Evolutionary conservation across 192 early-diverging fungal genomes (phyloP).

Genomic region (Cladochytrium replicatum): DNA sequence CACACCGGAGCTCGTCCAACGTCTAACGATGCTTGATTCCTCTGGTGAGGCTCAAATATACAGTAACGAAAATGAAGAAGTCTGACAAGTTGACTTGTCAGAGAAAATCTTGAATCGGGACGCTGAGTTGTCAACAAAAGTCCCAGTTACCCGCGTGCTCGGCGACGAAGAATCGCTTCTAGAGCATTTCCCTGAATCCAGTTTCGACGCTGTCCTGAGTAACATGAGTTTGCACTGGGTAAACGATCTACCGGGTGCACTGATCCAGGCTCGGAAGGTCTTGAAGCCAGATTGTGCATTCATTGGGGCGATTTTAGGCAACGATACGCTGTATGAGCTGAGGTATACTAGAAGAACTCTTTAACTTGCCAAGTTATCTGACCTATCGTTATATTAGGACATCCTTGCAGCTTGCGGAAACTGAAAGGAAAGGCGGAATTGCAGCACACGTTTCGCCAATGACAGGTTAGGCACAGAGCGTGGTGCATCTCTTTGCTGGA

Average conservation of each 20-base stretch:
- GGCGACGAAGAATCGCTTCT: conserved; percentile 76
- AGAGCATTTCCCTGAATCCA: conserved; percentile 67
- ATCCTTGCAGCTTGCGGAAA: conserved; percentile 80
- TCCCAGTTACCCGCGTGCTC: conserved; percentile 63
- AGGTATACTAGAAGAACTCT: conserved; percentile 25
- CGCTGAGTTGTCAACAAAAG: conserved; percentile 25
- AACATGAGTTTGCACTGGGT: conserved; percentile 89
- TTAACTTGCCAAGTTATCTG: not conserved
- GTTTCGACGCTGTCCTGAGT: conserved; percentile 80
- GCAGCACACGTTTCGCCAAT: conserved; percentile 84
- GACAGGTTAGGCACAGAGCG: conserved; percentile 60
- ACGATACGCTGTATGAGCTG: conserved; percentile 93
- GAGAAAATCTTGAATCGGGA: conserved; percentile 45
- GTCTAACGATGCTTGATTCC: conserved; percentile 78
- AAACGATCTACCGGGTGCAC: conserved; percentile 83
- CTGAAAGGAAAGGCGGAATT: conserved; percentile 84
- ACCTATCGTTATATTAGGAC: no score
- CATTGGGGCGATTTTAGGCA: conserved; percentile 87
- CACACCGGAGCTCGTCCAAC: conserved; percentile 65
- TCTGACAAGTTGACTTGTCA: conserved; percentile 2
- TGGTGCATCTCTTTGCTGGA: not conserved
- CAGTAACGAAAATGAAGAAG: conserved; percentile 2
- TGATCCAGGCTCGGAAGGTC: conserved; percentile 72
- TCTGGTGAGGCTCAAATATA: conserved; percentile 44
- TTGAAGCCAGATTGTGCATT: conserved; percentile 91